These are phyloP conservation scores for Ceratocystis alfenasii DNA, from an alignment of 2,329 filamentous ascomycete genomes.

Conservation along the genomic window DNA sequence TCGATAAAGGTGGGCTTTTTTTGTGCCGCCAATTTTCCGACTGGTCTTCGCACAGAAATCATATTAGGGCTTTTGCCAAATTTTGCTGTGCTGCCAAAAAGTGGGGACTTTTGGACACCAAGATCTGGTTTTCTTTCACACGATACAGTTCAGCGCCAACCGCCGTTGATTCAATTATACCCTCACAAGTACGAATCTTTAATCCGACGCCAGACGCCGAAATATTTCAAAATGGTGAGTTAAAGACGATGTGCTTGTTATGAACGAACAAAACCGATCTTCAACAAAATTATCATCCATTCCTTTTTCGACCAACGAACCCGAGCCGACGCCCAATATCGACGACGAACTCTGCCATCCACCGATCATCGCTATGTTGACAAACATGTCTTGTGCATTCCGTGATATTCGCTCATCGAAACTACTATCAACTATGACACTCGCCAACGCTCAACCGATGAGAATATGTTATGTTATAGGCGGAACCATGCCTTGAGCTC, in stretches of 20 bases:
- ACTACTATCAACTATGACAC: neutral
- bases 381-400: neutral
- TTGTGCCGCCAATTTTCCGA: slow-evolving; percentile 19
- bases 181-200: slow-evolving; percentile 22
- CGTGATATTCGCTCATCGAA: neutral
- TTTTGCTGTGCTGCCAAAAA: slow-evolving; percentile 21
- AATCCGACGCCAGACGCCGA: slow-evolving; percentile 22
- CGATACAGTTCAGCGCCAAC: slow-evolving; percentile 22
- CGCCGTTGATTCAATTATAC: slow-evolving; percentile 21
- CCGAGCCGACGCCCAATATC: slow-evolving; percentile 6
- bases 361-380: neutral
- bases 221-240: slow-evolving; percentile 23
- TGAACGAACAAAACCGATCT: slow-evolving; percentile 8
- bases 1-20: slow-evolving; percentile 15
- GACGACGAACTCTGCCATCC: slow-evolving; percentile 3
- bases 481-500: neutral
- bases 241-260: slow-evolving; percentile 9
- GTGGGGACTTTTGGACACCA: slow-evolving; percentile 19
- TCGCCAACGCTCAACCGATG: neutral
- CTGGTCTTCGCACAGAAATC: slow-evolving; percentile 18
- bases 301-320: slow-evolving; percentile 5
- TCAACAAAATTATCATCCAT: slow-evolving; percentile 5
- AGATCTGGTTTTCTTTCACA: slow-evolving; percentile 22
- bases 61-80: slow-evolving; percentile 21
- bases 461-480: slow-evolving; percentile 11